Evolutionary conservation across 306 rosid genomes (phyloP), one percentile per base, ranked within the genome.

Genomic region (Casuarina glauca): DNA sequence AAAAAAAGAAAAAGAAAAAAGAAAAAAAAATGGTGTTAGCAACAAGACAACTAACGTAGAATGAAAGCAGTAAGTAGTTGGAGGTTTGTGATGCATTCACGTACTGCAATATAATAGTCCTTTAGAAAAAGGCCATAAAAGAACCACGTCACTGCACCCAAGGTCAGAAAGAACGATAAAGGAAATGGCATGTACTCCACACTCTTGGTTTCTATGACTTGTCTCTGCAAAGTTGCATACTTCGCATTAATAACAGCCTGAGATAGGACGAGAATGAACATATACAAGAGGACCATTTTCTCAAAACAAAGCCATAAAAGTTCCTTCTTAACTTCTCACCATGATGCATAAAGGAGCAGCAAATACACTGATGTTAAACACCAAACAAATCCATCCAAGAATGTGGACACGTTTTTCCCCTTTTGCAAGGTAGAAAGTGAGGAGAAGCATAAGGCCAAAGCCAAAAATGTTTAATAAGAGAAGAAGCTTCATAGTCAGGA

Each of bases 111-210:
- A 83, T 91, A 88, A 69, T 87, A 86, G 86, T 95, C 99, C 78
- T 76, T 82, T 86, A 93, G 90, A 52, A 91, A 74, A 77, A 93
- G 86, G 19, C 99, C 99, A 74, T 93, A 96, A 83, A 90, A 96
- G 91, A 96, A 96, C 99, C 99, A 93, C 89, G 80, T 86, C 74
- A 93, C 98, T 68, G 98, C 99, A 72, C 88, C 88, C 38, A 91
- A 62, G 55, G 99, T 96, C 32, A 96, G 83, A 78, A 86, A 96
- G 84, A 93, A 74, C 49, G 99, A 93, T 60, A 96, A 20, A 19
- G 83, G 84, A 64, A 96, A 90, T 0, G 98, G 99, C 99, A 96
- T 91, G 88, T 76, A 96, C 77, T 96, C 98, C 26, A 93, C 98
- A 20, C 98, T 93, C 86, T 86, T 87, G 0, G 98, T 91, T 76